Base-by-base conservation (phyloP, 768 basidiomycete species). In the Mycena maculata region DNA sequence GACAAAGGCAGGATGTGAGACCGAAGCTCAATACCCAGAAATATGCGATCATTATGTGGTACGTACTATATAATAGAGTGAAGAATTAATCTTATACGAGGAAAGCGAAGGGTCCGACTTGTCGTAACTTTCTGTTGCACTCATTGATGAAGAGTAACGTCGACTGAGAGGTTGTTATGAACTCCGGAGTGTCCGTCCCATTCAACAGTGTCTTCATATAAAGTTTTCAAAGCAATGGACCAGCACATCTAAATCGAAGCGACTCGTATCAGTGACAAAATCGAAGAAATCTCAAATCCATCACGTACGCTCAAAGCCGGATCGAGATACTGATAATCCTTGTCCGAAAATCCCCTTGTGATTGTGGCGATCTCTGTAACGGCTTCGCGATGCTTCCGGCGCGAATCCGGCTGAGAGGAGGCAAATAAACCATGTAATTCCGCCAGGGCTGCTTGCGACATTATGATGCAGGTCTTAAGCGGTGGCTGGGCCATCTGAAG, bases 341-440 rank as follows among this genome's bases (percentile, higher is more conserved):
- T 16, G 8, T 62, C 64, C 31, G 41, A 42, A 27, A 70, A 60
- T 13, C 48, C 39, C 1, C 28, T 18, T 1, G 50, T 55, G n/a
- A 70, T 66, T n/a, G 13, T 41, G 15, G 30, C n/a, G 31, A 70
- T 63, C 50, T 63, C 52, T 12, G 11, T 10, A n/a, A 63, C 60
- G 10, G 27, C 65, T 13, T 66, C 69, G 0, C 36, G 33, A 20
- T 49, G 48, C 50, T 63, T 60, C 28, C 18, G 44, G 5, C 63
- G 54, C 23, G 47, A 48, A 3, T 65, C 68, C 1, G 47, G 39
- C 39, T 56, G 68, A 10, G 52, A 41, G 0, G 23, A 12, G 16
- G 69, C 69, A 42, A 70, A 70, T 11, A 70, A 25, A 11, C 28
- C 65, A 18, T 70, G 28, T 22, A 60, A 18, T 31, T 62, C 64